Percentiles rank a stretch among this genome's conserved stretches.
phyloP scores from a whole-genome alignment of 257 asterid species.

The Osmanthus fragrans region DNA sequence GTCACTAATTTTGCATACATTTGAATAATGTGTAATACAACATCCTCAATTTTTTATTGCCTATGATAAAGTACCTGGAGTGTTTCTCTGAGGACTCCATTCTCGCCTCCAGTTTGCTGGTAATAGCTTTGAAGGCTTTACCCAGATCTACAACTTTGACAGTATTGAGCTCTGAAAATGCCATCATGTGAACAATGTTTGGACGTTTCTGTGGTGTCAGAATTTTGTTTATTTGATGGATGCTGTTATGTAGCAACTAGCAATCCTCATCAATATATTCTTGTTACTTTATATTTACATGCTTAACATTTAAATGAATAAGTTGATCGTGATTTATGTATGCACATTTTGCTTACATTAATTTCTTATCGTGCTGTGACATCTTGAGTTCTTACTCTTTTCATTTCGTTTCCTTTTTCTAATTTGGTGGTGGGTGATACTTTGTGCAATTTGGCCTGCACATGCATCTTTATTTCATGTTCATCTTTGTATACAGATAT shows the following conservation, averaged over 20 bases:
- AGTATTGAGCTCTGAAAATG: constrained; percentile 28
- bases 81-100: too few species aligned
- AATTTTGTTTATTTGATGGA: constrained; percentile 4
- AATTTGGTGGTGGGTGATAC: constrained; percentile 22
- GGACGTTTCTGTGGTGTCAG: constrained; percentile 15
- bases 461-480: constrained; percentile 10
- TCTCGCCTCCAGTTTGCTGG: too few species aligned
- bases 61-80: too few species aligned
- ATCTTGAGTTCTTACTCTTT: constrained; percentile 20
- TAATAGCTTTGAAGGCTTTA: too few species aligned
- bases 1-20: too few species aligned
- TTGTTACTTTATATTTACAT: not conserved
- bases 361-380: constrained; percentile 27
- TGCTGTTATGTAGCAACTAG: constrained; percentile 22
- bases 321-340: not conserved
- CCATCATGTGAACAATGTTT: constrained; percentile 12
- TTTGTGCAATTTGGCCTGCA: constrained; percentile 11
- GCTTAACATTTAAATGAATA: not conserved
- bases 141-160: too few species aligned
- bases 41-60: too few species aligned
- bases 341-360: constrained; percentile 16
- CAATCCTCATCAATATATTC: constrained; percentile 3
- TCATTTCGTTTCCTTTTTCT: not conserved
- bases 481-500: not conserved
- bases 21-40: too few species aligned